A percentile compares a stretch with the other conserved stretches of the same genome.
Evolutionary conservation across 2,329 filamentous ascomycete species (phyloP).

Genomic region (Cladosporium austrohemisphaericum): DNA sequence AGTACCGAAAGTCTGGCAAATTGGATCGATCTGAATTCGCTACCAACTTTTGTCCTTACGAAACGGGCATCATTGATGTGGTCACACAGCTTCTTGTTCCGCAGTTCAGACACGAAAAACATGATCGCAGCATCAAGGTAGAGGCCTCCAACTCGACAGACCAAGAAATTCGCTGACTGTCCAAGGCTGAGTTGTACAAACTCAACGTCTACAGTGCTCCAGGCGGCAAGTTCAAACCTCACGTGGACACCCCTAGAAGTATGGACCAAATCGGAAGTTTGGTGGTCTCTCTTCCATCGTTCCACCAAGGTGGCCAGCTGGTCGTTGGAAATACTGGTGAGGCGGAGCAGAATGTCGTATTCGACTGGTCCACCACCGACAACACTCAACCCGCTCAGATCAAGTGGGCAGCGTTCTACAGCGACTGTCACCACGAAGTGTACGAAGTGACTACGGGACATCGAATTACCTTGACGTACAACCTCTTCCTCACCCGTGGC

Average conservation of each 20-base stretch:
- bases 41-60: conserved; percentile 49
- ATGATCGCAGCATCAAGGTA: not conserved
- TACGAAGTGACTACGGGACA: conserved; percentile 49
- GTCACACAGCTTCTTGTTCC: conserved; percentile 48
- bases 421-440: conserved; percentile 53
- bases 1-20: conserved; percentile 53
- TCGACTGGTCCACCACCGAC: conserved; percentile 41
- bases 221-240: conserved; percentile 25
- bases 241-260: conserved; percentile 28
- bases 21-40: conserved; percentile 46
- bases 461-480: conserved; percentile 58
- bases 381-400: conserved; percentile 18
- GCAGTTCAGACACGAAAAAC: conserved; percentile 13
- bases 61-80: conserved; percentile 50
- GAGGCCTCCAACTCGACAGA: not conserved
- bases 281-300: conserved; percentile 22
- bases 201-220: conserved; percentile 45
- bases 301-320: conserved; percentile 35
- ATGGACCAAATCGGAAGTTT: conserved; percentile 26
- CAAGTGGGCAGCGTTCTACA: conserved; percentile 53
- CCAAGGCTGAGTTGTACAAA: conserved; percentile 56
- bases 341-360: conserved; percentile 28
- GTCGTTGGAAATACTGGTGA: conserved; percentile 42
- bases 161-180: too few species aligned
- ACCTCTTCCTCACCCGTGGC: conserved; percentile 45